Evolutionary conservation across 2,329 filamentous ascomycete genomes (phyloP), one percentile per base, ranked within the genome.

Genomic region (Colletotrichum tropicicola): DNA sequence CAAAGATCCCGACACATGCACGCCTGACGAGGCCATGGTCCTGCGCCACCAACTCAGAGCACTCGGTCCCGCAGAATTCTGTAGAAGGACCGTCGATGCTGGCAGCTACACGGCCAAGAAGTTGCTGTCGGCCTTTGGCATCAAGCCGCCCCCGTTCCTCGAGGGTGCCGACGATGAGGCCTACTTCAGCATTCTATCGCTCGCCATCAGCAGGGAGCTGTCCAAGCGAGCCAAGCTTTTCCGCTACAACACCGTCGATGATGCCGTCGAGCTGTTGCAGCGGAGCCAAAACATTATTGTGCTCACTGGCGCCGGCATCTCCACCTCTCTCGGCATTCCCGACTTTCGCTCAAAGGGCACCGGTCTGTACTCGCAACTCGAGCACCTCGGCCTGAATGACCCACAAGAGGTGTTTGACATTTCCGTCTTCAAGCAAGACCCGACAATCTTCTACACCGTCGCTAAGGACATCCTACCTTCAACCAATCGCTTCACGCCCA

Each of bases 351-450:
- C 94, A 55, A 96, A 96, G 77, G 92, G 93, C 73, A 97, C 91
- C 1, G 95, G 95, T 52, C 90, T 98, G 59, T 98, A 98, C 79
- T 91, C 93, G 47, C 91, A 94, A 74, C 84, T 98, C 54, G 89
- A 88, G 70, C 88, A 93, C 72, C 86, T 96, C 65, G 94, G 93
- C 6, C 81, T 91, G 66, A 88, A 83, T 68, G 94, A 98, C 72
- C 95, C 95, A 1, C 94, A 98, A 75, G 94, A 98, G 74, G 94
- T 98, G 25, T 99, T 99, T 74, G 93, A 97, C 79, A 96, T 98
- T 68, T 80, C 88, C 55, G 85, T 94, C 70, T 99, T 99, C 78
- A 89, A 89, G 70, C 87, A 94, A 49, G 92, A 98, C 74, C 96
- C 96, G 2, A 87, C 84, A 68, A 92, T 95, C 68, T 99, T 99